Evolutionary conservation across 371 early-diverging fungal species (phyloP).

Genomic region (Mortierella sp.): DNA sequence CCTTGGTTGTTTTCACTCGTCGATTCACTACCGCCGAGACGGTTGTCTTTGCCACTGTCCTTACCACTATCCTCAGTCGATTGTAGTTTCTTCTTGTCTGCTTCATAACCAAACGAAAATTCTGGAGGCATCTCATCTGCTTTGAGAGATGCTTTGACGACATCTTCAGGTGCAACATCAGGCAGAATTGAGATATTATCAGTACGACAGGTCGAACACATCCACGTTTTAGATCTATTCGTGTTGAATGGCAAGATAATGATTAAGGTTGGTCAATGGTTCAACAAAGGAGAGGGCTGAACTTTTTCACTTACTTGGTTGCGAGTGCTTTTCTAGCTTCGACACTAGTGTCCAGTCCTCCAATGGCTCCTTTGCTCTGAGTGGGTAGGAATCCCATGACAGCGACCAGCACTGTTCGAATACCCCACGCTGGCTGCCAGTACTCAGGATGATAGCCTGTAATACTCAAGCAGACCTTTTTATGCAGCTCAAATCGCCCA

Average conservation of each 20-base stretch:
- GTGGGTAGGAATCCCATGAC: slow-evolving; percentile 84
- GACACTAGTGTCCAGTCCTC: slow-evolving; percentile 81
- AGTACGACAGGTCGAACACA: slow-evolving; percentile 30
- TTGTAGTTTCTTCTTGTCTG: slow-evolving; percentile 41
- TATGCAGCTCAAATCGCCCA: slow-evolving; percentile 91
- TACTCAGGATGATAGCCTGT: slow-evolving; percentile 94
- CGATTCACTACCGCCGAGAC: background rate
- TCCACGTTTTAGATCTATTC: slow-evolving; percentile 52
- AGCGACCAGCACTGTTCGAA: slow-evolving; percentile 90
- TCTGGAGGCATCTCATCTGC: slow-evolving; percentile 52
- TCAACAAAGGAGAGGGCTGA: background rate
- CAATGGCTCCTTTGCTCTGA: slow-evolving; percentile 86
- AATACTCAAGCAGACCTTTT: slow-evolving; percentile 93
- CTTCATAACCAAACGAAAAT: slow-evolving; percentile 55
- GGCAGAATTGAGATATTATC: slow-evolving; percentile 44
- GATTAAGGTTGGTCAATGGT: background rate
- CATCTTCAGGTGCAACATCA: slow-evolving; percentile 48
- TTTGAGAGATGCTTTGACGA: slow-evolving; percentile 46
- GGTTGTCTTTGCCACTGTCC: too few relatives aligned
- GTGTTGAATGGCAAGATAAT: background rate
- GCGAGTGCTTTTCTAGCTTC: slow-evolving; percentile 78
- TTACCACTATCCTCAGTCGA: background rate
- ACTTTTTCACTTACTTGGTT: slow-evolving; percentile 57
- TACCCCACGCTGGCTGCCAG: slow-evolving; percentile 97
- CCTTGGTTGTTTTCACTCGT: background rate